phyloP scores from a whole-genome alignment of 1,284 basidiomycete genomes.

The Leucoagaricus sp. region DNA sequence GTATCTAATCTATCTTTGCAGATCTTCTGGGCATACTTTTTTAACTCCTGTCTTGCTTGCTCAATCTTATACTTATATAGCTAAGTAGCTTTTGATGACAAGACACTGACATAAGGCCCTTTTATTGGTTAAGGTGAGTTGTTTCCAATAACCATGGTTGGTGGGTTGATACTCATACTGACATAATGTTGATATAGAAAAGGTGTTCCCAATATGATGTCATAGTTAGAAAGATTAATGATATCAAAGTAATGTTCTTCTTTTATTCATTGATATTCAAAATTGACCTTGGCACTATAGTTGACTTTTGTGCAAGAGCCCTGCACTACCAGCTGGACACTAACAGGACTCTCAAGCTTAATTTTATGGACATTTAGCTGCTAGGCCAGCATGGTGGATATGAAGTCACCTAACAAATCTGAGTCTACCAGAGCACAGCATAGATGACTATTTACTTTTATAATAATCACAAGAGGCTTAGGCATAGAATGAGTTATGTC shows the following conservation, averaged over 20 bases:
- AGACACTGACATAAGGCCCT: not conserved
- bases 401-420: slow-evolving; percentile 12
- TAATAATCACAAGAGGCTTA: slow-evolving; percentile 31
- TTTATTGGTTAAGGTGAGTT: not conserved
- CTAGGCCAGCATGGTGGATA: slow-evolving; percentile 1
- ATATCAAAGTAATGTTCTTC: slow-evolving; percentile 31
- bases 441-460: slow-evolving; percentile 14
- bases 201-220: slow-evolving; percentile 33
- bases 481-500: slow-evolving; percentile 18
- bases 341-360: slow-evolving; percentile 24
- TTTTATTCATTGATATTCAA: slow-evolving; percentile 19
- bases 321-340: slow-evolving; percentile 31
- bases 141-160: slow-evolving; percentile 23
- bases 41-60: not conserved
- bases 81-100: not conserved
- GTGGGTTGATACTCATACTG: too few species aligned
- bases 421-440: slow-evolving; percentile 4
- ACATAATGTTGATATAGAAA: slow-evolving; percentile 34
- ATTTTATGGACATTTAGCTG: slow-evolving; percentile 25
- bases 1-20: slow-evolving; percentile 19
- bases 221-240: slow-evolving; percentile 31
- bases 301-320: slow-evolving; percentile 32
- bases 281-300: slow-evolving; percentile 12
- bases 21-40: not conserved
- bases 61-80: slow-evolving; percentile 3